Base-by-base conservation (phyloP, 306 rosid species). In the Medicago ruthenica region DNA sequence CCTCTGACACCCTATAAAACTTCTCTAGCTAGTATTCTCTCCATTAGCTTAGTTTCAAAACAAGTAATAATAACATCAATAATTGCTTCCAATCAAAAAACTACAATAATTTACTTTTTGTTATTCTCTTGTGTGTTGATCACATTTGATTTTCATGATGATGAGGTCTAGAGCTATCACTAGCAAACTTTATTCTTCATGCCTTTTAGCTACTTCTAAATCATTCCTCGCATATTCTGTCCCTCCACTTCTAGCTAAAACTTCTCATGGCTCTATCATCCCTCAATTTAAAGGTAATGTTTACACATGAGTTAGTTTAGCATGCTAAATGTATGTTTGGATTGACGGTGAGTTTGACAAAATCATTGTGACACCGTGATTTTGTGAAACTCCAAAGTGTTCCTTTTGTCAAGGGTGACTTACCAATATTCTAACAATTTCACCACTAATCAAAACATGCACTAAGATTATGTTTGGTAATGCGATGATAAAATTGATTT, bases 121-220 rank as follows among this genome's bases (percentile, higher is more conserved):
- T 12, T 42, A 7, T 79, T 69, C 65, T 34, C 51, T 53, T 59
- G 31, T 74, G 34, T 51, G 57, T 64, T 70, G 54, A 63, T 67
- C 9, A 39, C 41, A 5, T 69, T 79, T 17, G 4, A 31, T 72
- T 41, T 81, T 88, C 73, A 79, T 85, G 48, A 84, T 89, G 85
- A 80, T 83, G 80, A 78, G 77, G 42, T 51, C 71, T 31, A 78
- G 88, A 80, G 80, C 81, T 64, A 9, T 22, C 78, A 68, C 81
- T 50, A 9, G 22, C 72, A 74, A 67, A 61, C 47, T 80, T 5
- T 31, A 36, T 53, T 74, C 82, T 60, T 54, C 81, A 22, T 31
- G 64, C 67, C 81, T 85, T 70, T 42, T 74, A 3, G 44, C 71
- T 45, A 53, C 81, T 72, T 60, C 74, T 54, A 88, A 80, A 41